Conservation (phyloP, 495 filamentous ascomycete genomes). For the Aspergillus homomorphus region DNA sequence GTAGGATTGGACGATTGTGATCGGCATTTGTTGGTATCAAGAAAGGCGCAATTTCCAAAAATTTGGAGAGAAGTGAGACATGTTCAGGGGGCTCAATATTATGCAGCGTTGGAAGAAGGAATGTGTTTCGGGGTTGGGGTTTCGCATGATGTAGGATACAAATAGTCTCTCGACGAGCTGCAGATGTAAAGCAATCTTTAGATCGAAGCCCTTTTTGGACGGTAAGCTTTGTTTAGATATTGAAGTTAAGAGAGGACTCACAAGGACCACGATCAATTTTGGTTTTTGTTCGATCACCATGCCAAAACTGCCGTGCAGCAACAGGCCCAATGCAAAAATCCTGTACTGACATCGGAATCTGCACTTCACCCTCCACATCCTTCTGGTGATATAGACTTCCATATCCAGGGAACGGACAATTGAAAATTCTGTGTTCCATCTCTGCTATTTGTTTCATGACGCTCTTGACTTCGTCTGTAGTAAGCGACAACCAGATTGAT, state of each 20-base stretch:
- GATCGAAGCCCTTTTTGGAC: constrained; percentile 29
- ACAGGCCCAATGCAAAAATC: constrained; percentile 39
- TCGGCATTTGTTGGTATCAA: constrained; percentile 21
- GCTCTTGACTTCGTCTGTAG: constrained; percentile 32
- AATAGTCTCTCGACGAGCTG: constrained; percentile 33
- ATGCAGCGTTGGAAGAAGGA: constrained; percentile 32
- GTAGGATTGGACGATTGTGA: constrained; percentile 25
- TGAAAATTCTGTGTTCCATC: constrained; percentile 36
- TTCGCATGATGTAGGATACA: constrained; percentile 28
- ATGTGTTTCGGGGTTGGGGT: constrained; percentile 32
- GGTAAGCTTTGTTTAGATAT: constrained; percentile 5
- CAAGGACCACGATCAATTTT: constrained; percentile 40
- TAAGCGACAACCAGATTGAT: constrained; percentile 33
- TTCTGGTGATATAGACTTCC: constrained; percentile 40
- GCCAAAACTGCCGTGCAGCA: constrained; percentile 35
- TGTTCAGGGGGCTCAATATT: constrained; percentile 30
- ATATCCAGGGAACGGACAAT: constrained; percentile 32
- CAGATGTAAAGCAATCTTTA: constrained; percentile 29
- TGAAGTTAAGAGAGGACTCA: constrained; percentile 15
- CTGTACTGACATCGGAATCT: constrained; percentile 21
- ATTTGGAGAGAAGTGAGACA: constrained; percentile 28
- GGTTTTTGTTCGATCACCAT: constrained; percentile 31
- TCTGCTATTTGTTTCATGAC: constrained; percentile 39
- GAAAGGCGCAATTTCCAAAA: constrained; percentile 29
- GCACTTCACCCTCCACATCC: constrained; percentile 24